Percentiles rank a stretch among this genome's conserved stretches.
phyloP scores from a whole-genome alignment of 768 basidiomycete species.

The Auricularia auricula-judae region DNA sequence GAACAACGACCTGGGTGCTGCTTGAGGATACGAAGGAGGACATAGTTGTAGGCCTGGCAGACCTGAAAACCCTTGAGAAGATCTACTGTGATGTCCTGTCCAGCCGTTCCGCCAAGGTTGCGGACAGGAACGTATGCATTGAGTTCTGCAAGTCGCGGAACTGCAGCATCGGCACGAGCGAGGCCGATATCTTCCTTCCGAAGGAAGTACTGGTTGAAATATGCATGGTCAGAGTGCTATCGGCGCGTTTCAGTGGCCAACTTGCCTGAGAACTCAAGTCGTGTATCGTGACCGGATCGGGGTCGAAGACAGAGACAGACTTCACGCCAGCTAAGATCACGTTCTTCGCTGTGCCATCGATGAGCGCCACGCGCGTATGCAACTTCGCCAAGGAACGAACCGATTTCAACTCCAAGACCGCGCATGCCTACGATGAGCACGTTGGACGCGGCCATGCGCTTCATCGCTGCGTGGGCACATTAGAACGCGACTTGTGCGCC shows the following conservation, averaged over 20 bases:
- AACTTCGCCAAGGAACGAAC: slow-evolving; percentile 27
- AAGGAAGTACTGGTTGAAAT: slow-evolving; percentile 71
- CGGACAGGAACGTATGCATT: slow-evolving; percentile 94
- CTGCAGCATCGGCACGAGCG: slow-evolving; percentile 73
- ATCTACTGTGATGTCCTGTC: slow-evolving; percentile 70
- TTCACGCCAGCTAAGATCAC: slow-evolving; percentile 93
- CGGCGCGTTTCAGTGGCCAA: slow-evolving; percentile 6
- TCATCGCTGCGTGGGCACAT: slow-evolving; percentile 70
- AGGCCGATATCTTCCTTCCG: slow-evolving; percentile 80
- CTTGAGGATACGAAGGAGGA: slow-evolving; percentile 6
- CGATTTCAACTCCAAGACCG: slow-evolving; percentile 93
- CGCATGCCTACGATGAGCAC: slow-evolving; percentile 87
- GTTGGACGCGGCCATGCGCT: slow-evolving; percentile 94
- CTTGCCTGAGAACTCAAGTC: slow-evolving; percentile 87
- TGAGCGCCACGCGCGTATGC: neutral
- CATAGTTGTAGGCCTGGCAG: slow-evolving; percentile 3
- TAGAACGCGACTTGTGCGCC: slow-evolving; percentile 6
- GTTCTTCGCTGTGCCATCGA: slow-evolving; percentile 59
- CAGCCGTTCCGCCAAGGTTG: slow-evolving; percentile 65
- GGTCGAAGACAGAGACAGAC: slow-evolving; percentile 92
- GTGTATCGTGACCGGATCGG: slow-evolving; percentile 73
- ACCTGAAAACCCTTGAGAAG: slow-evolving; percentile 85
- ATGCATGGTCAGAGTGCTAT: neutral
- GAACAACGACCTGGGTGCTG: slow-evolving; percentile 62
- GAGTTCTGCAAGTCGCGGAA: slow-evolving; percentile 83